phyloP scores from a whole-genome alignment of 1,139 yeast species.

The Suhomyces kunorum region DNA sequence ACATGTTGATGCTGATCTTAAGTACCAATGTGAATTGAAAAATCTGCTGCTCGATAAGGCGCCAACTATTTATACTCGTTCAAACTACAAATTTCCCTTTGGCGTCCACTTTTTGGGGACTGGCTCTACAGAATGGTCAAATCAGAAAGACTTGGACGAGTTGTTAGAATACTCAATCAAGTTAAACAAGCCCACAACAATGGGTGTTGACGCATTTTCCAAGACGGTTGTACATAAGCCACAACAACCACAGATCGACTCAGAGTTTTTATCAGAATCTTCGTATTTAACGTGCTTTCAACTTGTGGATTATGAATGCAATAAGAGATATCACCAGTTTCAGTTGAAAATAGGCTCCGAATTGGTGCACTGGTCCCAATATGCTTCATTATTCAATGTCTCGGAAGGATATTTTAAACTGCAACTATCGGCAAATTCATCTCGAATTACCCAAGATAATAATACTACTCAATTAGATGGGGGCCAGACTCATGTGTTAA shows the following conservation, averaged over 20 bases:
- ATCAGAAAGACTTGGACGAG: slow-evolving; percentile 33
- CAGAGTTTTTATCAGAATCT: not conserved
- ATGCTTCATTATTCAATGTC: slow-evolving; percentile 15
- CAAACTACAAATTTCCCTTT: slow-evolving; percentile 21
- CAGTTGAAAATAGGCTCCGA: slow-evolving; percentile 20
- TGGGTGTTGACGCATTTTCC: slow-evolving; percentile 20
- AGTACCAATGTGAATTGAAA: slow-evolving; percentile 49
- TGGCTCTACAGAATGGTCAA: slow-evolving; percentile 34
- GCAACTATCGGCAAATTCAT: not conserved
- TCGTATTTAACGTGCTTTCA: slow-evolving; percentile 6
- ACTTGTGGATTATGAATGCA: slow-evolving; percentile 6
- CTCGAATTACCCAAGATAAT: not conserved
- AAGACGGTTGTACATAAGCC: slow-evolving; percentile 7
- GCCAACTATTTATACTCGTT: slow-evolving; percentile 9
- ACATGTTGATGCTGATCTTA: slow-evolving; percentile 63
- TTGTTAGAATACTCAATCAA: slow-evolving; percentile 35
- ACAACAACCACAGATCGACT: not conserved
- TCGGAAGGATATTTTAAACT: not conserved
- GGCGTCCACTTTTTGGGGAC: slow-evolving; percentile 17
- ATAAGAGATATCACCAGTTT: not conserved
- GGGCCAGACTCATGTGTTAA: not conserved
- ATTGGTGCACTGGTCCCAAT: slow-evolving; percentile 24
- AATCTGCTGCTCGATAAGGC: slow-evolving; percentile 24
- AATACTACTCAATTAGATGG: not conserved
- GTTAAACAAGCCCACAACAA: slow-evolving; percentile 23